Evolutionary conservation across 306 rosid species (phyloP).

Genomic region (Glycine soja): DNA sequence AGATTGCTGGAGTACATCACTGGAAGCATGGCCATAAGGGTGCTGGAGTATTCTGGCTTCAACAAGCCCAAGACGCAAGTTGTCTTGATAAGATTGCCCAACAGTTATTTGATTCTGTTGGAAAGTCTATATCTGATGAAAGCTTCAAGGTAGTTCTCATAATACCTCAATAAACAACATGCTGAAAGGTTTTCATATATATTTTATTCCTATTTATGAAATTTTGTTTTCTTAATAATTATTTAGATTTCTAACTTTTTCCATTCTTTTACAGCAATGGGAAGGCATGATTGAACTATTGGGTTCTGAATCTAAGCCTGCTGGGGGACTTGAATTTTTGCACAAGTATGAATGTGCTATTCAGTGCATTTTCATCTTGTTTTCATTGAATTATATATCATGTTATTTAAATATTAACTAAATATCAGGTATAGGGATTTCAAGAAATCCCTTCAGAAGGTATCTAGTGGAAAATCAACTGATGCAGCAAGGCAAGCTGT

Average conservation of each 20-base stretch:
- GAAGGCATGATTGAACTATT: conserved; percentile 91
- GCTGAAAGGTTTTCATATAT: background rate
- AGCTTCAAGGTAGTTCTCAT: conserved; percentile 73
- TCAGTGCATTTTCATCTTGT: conserved; percentile 32
- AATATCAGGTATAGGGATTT: conserved; percentile 85
- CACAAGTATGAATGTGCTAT: conserved; percentile 69
- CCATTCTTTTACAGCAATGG: conserved; percentile 76
- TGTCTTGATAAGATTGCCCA: conserved; percentile 87
- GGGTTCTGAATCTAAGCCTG: conserved; percentile 88
- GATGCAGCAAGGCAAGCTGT: conserved; percentile 83
- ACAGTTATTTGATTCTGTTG: conserved; percentile 90
- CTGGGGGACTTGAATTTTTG: conserved; percentile 92
- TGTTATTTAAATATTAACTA: conserved; percentile 34
- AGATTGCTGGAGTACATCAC: conserved; percentile 90
- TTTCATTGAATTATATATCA: conserved; percentile 39
- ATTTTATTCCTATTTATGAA: background rate
- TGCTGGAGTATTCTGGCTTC: conserved; percentile 93
- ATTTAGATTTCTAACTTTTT: conserved; percentile 28
- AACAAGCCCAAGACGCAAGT: conserved; percentile 79
- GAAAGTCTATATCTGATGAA: conserved; percentile 92
- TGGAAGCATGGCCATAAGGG: conserved; percentile 98
- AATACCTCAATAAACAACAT: conserved; percentile 24
- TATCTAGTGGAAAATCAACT: conserved; percentile 62
- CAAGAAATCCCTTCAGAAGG: conserved; percentile 82
- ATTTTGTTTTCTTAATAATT: conserved; percentile 25